These are phyloP conservation scores for Malassezia arunalokei DNA, from an alignment of 1,284 basidiomycete genomes.

Conservation along the genomic window DNA sequence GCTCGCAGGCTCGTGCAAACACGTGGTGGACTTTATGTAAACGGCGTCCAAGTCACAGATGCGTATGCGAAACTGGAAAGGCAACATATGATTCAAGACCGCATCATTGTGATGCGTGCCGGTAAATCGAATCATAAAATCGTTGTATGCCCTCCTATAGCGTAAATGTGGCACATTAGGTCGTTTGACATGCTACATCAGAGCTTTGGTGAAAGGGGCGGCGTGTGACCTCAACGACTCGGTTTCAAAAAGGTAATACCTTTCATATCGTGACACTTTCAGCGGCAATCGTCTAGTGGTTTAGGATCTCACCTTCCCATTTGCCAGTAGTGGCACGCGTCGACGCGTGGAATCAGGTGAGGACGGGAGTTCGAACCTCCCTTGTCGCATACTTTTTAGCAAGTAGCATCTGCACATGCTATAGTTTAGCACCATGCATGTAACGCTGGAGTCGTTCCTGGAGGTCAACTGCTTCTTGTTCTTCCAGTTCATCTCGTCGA, in stretches of 20 bases:
- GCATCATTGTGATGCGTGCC: conserved; percentile 13
- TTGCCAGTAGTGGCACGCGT: conserved; percentile 8
- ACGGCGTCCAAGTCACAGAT: conserved; percentile 6
- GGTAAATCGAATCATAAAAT: conserved; percentile 15
- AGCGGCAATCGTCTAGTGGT: conserved; percentile 21
- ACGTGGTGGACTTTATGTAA: conserved; percentile 16
- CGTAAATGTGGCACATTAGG: no score
- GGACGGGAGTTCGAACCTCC: conserved; percentile 20
- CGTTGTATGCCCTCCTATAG: neutral
- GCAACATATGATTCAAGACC: conserved; percentile 1
- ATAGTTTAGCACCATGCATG: neutral
- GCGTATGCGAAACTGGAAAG: neutral
- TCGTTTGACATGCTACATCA: no score
- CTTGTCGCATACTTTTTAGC: conserved; percentile 15
- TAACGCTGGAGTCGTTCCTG: neutral
- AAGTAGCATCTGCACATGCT: neutral
- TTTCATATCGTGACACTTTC: neutral
- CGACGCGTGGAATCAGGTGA: conserved; percentile 15
- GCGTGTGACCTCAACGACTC: neutral
- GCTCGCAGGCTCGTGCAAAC: conserved; percentile 12
- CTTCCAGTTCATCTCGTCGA: conserved; percentile 5
- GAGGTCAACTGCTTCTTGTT: conserved; percentile 9
- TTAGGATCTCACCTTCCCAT: conserved; percentile 22
- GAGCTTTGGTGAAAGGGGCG: neutral
- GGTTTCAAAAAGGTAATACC: neutral